Evolutionary conservation across 2,329 filamentous ascomycete species (phyloP).

Genomic region (Fusarium paranaense): DNA sequence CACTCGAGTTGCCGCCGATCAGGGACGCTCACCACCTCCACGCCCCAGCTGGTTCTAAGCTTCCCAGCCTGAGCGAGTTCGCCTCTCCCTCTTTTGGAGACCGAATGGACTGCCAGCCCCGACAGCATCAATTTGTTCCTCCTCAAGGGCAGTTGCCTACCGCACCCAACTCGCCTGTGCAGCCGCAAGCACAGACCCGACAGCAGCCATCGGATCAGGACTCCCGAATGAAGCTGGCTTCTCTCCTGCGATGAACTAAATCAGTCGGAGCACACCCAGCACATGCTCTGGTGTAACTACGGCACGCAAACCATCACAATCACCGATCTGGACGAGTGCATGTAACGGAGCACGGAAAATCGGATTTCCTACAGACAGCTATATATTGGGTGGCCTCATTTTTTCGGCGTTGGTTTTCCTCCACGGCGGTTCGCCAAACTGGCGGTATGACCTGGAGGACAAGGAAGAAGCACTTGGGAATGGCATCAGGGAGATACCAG

Average conservation of each 20-base stretch:
- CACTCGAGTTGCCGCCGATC: constrained; percentile 57
- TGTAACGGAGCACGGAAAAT: background rate
- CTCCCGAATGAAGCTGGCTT: constrained; percentile 41
- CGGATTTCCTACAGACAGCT: background rate
- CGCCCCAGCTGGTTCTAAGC: constrained; percentile 31
- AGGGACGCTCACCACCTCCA: constrained; percentile 11
- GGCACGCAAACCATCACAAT: background rate
- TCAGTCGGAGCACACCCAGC: background rate
- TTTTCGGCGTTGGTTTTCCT: background rate
- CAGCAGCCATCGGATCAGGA: constrained; percentile 30
- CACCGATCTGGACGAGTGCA: background rate
- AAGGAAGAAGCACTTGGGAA: constrained; percentile 1
- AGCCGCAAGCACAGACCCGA: constrained; percentile 28
- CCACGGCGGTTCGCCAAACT: background rate
- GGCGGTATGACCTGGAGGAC: background rate
- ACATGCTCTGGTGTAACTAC: background rate
- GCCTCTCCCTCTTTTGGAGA: constrained; percentile 24
- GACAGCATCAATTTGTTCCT: constrained; percentile 18
- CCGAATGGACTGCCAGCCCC: constrained; percentile 21
- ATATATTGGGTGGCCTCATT: background rate
- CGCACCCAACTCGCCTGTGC: constrained; percentile 44
- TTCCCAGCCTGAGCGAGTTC: constrained; percentile 46
- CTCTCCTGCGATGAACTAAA: constrained; percentile 33
- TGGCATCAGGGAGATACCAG: constrained; percentile 31
- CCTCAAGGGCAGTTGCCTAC: constrained; percentile 42